These are phyloP conservation scores for Aureobasidium zeae DNA, from an alignment of 2,329 filamentous ascomycete species.

Conservation along the genomic window DNA sequence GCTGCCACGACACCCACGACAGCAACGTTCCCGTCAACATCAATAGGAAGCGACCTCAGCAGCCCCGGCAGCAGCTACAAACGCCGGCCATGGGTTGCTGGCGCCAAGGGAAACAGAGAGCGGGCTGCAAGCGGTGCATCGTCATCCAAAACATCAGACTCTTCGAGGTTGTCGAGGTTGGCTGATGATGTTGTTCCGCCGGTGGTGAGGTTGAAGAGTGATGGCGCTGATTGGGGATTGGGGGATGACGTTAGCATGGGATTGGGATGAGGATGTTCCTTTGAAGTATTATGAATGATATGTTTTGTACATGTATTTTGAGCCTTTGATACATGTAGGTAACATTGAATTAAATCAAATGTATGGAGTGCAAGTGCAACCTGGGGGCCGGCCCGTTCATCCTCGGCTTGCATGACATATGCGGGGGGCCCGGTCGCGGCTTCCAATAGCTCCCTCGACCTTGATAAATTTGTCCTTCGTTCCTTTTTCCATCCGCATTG, in stretches of 20 bases:
- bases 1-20: background rate
- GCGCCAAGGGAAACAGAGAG: constrained; percentile 1
- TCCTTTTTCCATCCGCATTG: too few relatives aligned
- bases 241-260: constrained; percentile 19
- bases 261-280: constrained; percentile 19
- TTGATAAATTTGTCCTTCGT: too few relatives aligned
- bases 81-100: constrained; percentile 6
- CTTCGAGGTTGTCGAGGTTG: constrained; percentile 1
- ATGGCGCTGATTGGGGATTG: constrained; percentile 19
- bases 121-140: constrained; percentile 5
- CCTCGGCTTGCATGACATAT: too few relatives aligned
- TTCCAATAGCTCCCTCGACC: too few relatives aligned
- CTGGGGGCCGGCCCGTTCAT: too few relatives aligned
- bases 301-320: too few relatives aligned
- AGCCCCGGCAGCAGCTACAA: constrained; percentile 15
- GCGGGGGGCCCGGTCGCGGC: too few relatives aligned
- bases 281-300: too few relatives aligned
- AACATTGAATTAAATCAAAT: too few relatives aligned
- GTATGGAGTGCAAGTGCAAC: too few relatives aligned
- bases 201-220: constrained; percentile 14
- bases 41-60: background rate
- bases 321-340: too few relatives aligned
- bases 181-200: constrained; percentile 16
- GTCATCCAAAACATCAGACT: too few relatives aligned
- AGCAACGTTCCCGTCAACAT: background rate